These are phyloP conservation scores for Mycena galopus DNA, from an alignment of 768 basidiomycete genomes.

Conservation along the genomic window DNA sequence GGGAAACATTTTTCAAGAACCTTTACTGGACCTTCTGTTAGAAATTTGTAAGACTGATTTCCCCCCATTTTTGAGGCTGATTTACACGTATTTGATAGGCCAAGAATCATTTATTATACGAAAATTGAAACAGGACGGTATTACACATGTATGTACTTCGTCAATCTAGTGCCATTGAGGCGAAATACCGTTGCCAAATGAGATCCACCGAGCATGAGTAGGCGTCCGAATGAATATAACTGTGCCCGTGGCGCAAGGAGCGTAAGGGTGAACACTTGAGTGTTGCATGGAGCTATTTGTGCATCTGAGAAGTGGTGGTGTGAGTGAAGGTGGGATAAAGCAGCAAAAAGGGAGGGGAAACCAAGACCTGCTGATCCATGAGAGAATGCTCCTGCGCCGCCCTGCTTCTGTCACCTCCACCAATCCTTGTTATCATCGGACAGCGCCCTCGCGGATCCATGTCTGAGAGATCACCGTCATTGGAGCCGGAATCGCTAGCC, in stretches of 20 bases:
- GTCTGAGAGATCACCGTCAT: no score
- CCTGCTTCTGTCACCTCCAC: no score
- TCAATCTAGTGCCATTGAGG: background rate
- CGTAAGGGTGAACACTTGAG: background rate
- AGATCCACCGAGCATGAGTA: background rate
- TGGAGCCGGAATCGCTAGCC: no score
- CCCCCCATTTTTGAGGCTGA: no score
- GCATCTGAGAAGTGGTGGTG: background rate
- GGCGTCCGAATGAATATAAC: background rate
- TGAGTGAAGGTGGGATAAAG: background rate
- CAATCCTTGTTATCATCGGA: no score
- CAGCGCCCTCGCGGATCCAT: no score
- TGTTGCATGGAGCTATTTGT: background rate
- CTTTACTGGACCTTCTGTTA: no score
- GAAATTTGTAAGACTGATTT: no score
- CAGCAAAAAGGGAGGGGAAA: no score
- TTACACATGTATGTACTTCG: background rate
- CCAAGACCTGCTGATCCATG: no score
- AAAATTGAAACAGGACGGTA: background rate
- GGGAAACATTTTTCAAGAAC: no score
- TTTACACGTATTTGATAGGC: background rate
- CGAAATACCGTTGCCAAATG: background rate
- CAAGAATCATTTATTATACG: background rate
- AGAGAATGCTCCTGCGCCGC: no score
- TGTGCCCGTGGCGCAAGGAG: background rate